Evolutionary conservation across 148 eudicot genomes (phyloP), one percentile per base, ranked within the genome.

Genomic region (Heliosperma pusillum): DNA sequence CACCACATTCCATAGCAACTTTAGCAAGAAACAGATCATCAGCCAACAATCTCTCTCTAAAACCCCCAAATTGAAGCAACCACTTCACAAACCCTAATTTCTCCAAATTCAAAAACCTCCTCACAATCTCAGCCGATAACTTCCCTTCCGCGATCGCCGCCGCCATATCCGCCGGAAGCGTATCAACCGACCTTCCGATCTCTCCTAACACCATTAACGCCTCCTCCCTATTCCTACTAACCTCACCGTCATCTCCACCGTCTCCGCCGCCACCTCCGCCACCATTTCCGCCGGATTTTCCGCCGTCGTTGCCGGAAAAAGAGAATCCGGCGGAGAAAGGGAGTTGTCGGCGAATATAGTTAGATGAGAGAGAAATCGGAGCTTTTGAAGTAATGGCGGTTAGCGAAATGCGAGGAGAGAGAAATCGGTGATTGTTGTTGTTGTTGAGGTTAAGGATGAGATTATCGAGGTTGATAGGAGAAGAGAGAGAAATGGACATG

Each of bases 21-120:
- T 94, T 94, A 42, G 93, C 85, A 72, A 94, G 80, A 71, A 94
- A 94, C 29, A 94, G 81, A 90, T 94, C 98, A 85, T 94, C 97
- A 13, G 98, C 98, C 74, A 94, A 76, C 83, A 94, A 81, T 26
- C 98, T 74, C 71, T 94, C 98, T 72, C 79, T 87, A 77, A 94
- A 91, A 65, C 97, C 98, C 0, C 83, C 88, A 64, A 94, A 94
- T 53, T 85, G 92, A 73, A 94, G 82, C 76, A 95, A 72, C 98
- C 97, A 91, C n/a, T 81, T 70, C 26, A 88, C 30, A 52, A 92
- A 74, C 19, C 89, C 71, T 56, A 89, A 84, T 75, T 81, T 81
- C 81, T 90, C 92, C 11, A 90, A 71, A 70, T 88, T 95, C 17
- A 90, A 74, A 66, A 59, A 94, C 84, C 81, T 86, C 83, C 22